Evolutionary conservation across 192 early-diverging fungal genomes (phyloP), one percentile per base, ranked within the genome.

Genomic region (Funneliformis mosseae): DNA sequence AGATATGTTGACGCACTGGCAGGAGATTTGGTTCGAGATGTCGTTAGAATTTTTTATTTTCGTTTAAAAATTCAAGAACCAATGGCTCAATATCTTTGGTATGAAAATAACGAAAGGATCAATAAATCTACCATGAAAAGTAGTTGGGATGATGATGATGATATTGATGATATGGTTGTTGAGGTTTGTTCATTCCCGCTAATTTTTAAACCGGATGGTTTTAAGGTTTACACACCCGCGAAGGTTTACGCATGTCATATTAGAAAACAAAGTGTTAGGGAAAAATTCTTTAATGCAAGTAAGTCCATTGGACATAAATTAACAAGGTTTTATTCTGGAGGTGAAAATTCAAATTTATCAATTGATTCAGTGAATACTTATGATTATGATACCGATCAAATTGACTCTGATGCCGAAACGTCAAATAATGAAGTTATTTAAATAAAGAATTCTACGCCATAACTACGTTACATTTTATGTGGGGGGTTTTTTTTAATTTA

Each of bases 21-120:
- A 16, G 25, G 11, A 67, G 64, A 27, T 67, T 18, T 67, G 5
- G 16, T 67, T 38, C 64, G 28, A 33, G n/a, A 67, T 38, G 28
- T 67, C 18, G 33, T 67, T 38, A 67, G 12, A 18, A 67, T 38
- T 6, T 67, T 67, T 67, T 67, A 67, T 67, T 67, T 67, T 33
- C 28, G 27, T 18, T 33, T 27, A 5, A 12, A 23, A 18, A 67
- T 38, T 33, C 64, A 67, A 33, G 64, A 67, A 38, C 64, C 64
- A 67, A 67, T 67, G 33, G 64, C 33, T 33, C 27, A 67, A 28
- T 67, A 67, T 28, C 25, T 3, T 27, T 67, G 64, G 64, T 18
- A 33, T 67, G 27, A 67, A 3, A 67, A 67, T 67, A 67, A 67
- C 5, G 18, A 55, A 55, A 55, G 18, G 5, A 5, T 55, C 50